Percentiles rank a stretch among this genome's conserved stretches.
Conservation (phyloP, 192 early-diverging fungal genomes). For the Coemansia aciculifera region DNA sequence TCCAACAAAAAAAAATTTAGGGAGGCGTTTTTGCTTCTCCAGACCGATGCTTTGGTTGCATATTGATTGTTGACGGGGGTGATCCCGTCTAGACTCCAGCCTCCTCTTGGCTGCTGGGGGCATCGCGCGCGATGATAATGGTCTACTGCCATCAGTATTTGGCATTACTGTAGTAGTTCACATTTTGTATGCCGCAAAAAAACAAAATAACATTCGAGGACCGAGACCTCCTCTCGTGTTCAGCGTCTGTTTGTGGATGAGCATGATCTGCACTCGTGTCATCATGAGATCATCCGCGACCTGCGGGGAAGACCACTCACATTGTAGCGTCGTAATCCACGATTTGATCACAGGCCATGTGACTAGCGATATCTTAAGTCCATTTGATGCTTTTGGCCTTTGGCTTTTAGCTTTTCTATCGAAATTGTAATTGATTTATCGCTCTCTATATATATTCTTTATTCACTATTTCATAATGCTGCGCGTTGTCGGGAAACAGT, state of each 20-base stretch:
- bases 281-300: constrained; percentile 2
- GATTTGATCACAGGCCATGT: not conserved
- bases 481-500: constrained; percentile 3
- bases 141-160: constrained; percentile 2
- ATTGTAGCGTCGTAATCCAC: not conserved
- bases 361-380: not conserved
- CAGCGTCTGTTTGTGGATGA: not conserved
- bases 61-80: not conserved
- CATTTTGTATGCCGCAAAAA: not conserved
- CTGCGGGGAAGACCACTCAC: not conserved
- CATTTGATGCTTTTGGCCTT: not conserved
- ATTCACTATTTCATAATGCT: not conserved
- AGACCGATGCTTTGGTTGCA: constrained; percentile 2
- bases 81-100: not conserved
- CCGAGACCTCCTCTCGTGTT: not conserved
- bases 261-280: not conserved
- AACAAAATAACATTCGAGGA: not conserved
- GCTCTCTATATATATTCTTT: not conserved
- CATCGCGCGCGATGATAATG: not conserved
- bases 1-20: not conserved
- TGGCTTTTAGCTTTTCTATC: not conserved
- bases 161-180: not conserved
- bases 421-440: not conserved
- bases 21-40: not conserved
- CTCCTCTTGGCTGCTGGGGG: not conserved